Conservation (phyloP, 495 filamentous ascomycete species). For the Achaetomiella virescens region DNA sequence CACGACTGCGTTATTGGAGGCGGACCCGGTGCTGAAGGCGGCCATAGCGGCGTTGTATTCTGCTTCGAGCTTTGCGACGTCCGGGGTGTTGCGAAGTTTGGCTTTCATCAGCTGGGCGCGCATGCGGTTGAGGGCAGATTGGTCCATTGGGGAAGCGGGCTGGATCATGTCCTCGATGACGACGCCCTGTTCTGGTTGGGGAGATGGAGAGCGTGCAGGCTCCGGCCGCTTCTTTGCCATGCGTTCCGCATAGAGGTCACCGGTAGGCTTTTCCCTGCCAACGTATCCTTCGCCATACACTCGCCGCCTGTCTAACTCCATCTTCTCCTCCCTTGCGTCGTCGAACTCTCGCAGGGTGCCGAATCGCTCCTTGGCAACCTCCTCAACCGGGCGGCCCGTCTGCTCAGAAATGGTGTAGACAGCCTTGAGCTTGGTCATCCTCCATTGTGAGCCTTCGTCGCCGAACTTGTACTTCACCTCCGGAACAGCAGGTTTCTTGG, state of each 20-base stretch:
- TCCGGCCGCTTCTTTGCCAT: constrained; percentile 19
- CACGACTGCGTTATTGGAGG: constrained; percentile 63
- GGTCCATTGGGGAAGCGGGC: constrained; percentile 52
- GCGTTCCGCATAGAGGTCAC: constrained; percentile 77
- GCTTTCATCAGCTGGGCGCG: constrained; percentile 94
- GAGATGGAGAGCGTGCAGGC: constrained; percentile 7
- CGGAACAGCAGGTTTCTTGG: constrained; percentile 31
- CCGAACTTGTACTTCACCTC: constrained; percentile 82
- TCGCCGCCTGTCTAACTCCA: constrained; percentile 78
- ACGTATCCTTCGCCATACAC: constrained; percentile 83
- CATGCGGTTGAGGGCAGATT: constrained; percentile 77
- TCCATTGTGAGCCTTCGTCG: constrained; percentile 83
- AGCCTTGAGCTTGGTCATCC: constrained; percentile 87
- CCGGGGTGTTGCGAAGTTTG: constrained; percentile 66
- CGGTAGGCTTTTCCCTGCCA: constrained; percentile 80
- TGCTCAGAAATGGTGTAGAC: constrained; percentile 78
- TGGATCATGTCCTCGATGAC: constrained; percentile 37
- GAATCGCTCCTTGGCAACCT: constrained; percentile 73
- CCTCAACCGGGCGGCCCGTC: constrained; percentile 62
- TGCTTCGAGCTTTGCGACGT: constrained; percentile 72
- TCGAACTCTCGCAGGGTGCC: constrained; percentile 82
- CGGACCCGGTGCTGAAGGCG: constrained; percentile 36
- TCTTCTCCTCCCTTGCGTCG: constrained; percentile 88
- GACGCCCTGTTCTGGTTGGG: constrained; percentile 35
- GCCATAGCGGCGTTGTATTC: constrained; percentile 76